Evolutionary conservation across 495 filamentous ascomycete genomes (phyloP), one percentile per base, ranked within the genome.

Genomic region (Lasiosphaeria miniovina): DNA sequence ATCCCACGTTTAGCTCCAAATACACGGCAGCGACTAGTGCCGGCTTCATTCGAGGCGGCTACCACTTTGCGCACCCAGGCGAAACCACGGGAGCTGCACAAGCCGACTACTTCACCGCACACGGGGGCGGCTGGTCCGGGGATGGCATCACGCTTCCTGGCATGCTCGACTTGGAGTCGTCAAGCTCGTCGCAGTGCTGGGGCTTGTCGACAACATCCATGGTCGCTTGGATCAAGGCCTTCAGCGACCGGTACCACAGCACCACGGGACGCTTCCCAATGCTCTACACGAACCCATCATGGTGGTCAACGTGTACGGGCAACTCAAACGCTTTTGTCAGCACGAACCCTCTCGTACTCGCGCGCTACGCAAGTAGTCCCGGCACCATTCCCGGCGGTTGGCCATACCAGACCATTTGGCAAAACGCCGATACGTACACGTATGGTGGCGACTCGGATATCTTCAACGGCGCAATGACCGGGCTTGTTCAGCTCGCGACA

Each of bases 71-170:
- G 31, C 78, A 78, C 15, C 84, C 84, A 0, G 78, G 69, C 53
- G 58, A 64, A 31, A 78, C 75, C 60, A 74, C 76, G 4, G 83
- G 81, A 14, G 71, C 81, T 15, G 67, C 71, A 0, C 85, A 88
- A 65, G 85, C 85, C 5, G 71, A 77, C 12, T 86, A 75, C 66
- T 88, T 88, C 74, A 58, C 85, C 58, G 71, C 77, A 0, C 72
- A 88, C 64, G 86, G 86, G 36, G 86, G 86, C 17, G 84, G 83
- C 51, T 88, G 85, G 86, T 76, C 78, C 8, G 65, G 58, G 31
- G 86, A 88, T 61, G 84, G 84, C 36, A 79, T 78, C 55, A 88
- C 85, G 6, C 75, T 88, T 0, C 86, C 86, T 0, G 86, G 86
- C 3, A 88, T 88, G 84, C 74, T 88, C 12, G 86, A 88, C 67